Percentiles rank a stretch among this genome's conserved stretches.
Conservation (phyloP, 2,329 filamentous ascomycete genomes). For the Hortaea werneckii region DNA sequence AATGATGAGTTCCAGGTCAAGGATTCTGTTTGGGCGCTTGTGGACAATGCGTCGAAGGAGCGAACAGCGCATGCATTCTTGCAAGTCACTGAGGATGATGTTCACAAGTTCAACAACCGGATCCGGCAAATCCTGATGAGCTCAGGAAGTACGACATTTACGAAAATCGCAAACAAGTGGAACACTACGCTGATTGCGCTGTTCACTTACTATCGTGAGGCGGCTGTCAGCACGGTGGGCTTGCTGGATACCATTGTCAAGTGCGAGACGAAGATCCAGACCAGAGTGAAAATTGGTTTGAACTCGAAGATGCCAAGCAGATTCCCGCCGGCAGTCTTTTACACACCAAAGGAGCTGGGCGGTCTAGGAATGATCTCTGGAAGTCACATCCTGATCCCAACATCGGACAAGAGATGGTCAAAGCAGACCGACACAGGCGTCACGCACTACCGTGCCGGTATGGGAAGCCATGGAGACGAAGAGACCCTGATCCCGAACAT, state of each 20-base stretch:
- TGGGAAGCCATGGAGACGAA: slow-evolving; percentile 76
- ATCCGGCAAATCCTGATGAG: slow-evolving; percentile 99
- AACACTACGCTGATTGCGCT: slow-evolving; percentile 94
- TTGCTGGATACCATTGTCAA: slow-evolving; percentile 97
- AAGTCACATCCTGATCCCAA: slow-evolving; percentile 92
- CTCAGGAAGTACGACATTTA: slow-evolving; percentile 97
- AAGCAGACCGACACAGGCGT: slow-evolving; percentile 97
- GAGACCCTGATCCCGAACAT: slow-evolving; percentile 98
- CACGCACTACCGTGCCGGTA: slow-evolving; percentile 91
- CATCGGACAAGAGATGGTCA: slow-evolving; percentile 95
- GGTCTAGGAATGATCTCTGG: slow-evolving; percentile 98
- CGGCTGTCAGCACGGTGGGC: slow-evolving; percentile 88
- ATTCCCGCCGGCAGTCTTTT: slow-evolving; percentile 97
- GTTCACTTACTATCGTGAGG: slow-evolving; percentile 97
- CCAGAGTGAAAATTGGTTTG: slow-evolving; percentile 92
- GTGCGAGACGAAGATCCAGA: slow-evolving; percentile 99
- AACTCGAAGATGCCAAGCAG: slow-evolving; percentile 99
- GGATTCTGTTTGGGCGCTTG: slow-evolving; percentile 95
- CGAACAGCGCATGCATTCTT: slow-evolving; percentile 94
- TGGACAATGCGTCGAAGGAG: slow-evolving; percentile 94
- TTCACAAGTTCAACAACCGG: slow-evolving; percentile 97
- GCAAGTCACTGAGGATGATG: slow-evolving; percentile 94
- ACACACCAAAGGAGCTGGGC: slow-evolving; percentile 94
- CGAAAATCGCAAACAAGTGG: slow-evolving; percentile 99
- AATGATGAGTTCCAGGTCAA: slow-evolving; percentile 96